Conservation (phyloP, 306 rosid species). For the Cicer cuneatum region DNA sequence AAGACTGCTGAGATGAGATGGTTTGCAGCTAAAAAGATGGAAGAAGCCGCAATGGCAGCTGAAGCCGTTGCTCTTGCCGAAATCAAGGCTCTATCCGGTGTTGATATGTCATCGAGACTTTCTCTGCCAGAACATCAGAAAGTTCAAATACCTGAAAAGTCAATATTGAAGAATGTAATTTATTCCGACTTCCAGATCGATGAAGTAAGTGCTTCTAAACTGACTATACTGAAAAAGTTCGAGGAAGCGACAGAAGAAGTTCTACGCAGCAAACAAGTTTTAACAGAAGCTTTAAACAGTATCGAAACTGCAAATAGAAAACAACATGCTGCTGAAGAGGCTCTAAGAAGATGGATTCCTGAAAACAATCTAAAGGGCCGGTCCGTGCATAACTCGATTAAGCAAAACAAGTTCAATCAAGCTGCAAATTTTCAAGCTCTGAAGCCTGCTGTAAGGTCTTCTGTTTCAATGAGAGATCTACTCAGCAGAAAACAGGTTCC, state of each 20-base stretch:
- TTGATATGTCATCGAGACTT: slow-evolving; percentile 52
- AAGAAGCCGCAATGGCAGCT: slow-evolving; percentile 94
- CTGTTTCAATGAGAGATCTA: slow-evolving; percentile 87
- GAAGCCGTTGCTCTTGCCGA: slow-evolving; percentile 96
- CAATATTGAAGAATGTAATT: slow-evolving; percentile 56
- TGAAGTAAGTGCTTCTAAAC: slow-evolving; percentile 60
- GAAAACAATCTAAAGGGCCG: slow-evolving; percentile 53
- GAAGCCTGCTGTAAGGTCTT: slow-evolving; percentile 63
- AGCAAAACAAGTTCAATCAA: slow-evolving; percentile 50
- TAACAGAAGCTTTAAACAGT: slow-evolving; percentile 79
- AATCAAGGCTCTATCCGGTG: slow-evolving; percentile 65
- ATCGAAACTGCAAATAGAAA: slow-evolving; percentile 77
- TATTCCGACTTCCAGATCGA: slow-evolving; percentile 63
- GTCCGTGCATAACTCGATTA: slow-evolving; percentile 45
- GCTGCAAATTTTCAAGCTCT: slow-evolving; percentile 49
- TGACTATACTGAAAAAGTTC: slow-evolving; percentile 61
- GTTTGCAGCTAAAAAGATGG: slow-evolving; percentile 97
- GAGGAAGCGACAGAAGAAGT: slow-evolving; percentile 89
- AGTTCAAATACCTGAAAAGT: slow-evolving; percentile 56
- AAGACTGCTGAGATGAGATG: slow-evolving; percentile 87
- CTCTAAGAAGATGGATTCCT: slow-evolving; percentile 72
- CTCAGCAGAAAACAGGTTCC: slow-evolving; percentile 79
- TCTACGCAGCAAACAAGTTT: slow-evolving; percentile 65
- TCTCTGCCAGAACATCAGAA: slow-evolving; percentile 64
- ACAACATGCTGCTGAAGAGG: slow-evolving; percentile 78